phyloP scores from a whole-genome alignment of 139 green algal species.

The Chlorella vulgaris region DNA sequence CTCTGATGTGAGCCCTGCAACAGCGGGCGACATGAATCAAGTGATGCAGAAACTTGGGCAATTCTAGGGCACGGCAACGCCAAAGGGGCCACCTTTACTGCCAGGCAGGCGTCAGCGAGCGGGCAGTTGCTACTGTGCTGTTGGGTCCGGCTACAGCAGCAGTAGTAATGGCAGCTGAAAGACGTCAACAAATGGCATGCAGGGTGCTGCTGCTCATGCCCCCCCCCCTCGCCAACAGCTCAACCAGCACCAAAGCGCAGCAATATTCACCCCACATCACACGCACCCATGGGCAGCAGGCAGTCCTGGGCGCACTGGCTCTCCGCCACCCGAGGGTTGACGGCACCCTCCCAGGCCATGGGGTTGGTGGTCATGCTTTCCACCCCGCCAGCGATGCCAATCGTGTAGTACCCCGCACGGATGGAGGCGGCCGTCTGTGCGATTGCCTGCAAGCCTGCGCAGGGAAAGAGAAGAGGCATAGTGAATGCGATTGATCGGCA shows the following conservation, averaged over 20 bases:
- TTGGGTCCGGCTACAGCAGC: too few relatives aligned
- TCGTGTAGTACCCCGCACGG: slow-evolving; percentile 94
- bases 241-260: too few relatives aligned
- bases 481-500: too few relatives aligned
- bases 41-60: too few relatives aligned
- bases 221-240: too few relatives aligned
- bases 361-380: slow-evolving; percentile 97
- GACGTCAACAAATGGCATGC: too few relatives aligned
- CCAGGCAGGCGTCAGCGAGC: too few relatives aligned
- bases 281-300: slow-evolving; percentile 93
- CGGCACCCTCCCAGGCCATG: slow-evolving; percentile 95
- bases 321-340: slow-evolving; percentile 85
- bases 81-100: too few relatives aligned
- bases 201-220: too few relatives aligned
- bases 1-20: slow-evolving; percentile 91
- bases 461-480: slow-evolving; percentile 68
- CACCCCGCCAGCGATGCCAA: slow-evolving; percentile 91
- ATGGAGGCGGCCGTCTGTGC: slow-evolving; percentile 94
- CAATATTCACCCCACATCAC: not conserved
- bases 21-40: not conserved
- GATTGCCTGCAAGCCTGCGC: slow-evolving; percentile 93
- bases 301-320: slow-evolving; percentile 82
- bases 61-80: too few relatives aligned
- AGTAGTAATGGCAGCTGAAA: too few relatives aligned
- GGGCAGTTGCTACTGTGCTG: too few relatives aligned